These are phyloP conservation scores for Suhomyces kunorum DNA, from an alignment of 1,139 yeast genomes.

Conservation along the genomic window DNA sequence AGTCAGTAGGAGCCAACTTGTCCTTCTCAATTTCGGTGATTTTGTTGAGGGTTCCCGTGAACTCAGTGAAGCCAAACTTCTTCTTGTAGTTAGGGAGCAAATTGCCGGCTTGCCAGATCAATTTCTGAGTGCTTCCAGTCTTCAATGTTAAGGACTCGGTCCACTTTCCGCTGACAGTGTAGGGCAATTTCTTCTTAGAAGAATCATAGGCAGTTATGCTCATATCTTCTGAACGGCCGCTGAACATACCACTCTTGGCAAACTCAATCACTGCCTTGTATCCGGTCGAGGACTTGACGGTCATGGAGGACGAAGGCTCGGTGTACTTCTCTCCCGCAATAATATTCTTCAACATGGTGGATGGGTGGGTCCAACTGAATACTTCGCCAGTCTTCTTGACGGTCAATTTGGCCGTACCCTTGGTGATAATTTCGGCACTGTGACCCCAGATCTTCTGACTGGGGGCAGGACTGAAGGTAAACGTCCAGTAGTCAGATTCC, in stretches of 20 bases:
- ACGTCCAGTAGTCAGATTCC: conserved; percentile 75
- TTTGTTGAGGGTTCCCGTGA: conserved; percentile 79
- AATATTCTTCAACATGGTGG: conserved; percentile 77
- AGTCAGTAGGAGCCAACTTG: conserved; percentile 77
- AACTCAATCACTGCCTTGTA: conserved; percentile 70
- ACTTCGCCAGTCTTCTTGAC: conserved; percentile 65
- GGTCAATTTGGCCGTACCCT: conserved; percentile 63
- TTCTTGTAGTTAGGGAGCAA: conserved; percentile 58
- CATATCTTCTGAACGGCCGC: conserved; percentile 85
- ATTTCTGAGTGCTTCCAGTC: conserved; percentile 42
- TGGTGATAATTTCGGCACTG: conserved; percentile 77
- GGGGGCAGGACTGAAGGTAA: conserved; percentile 74
- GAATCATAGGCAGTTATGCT: conserved; percentile 52
- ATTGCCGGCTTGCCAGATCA: conserved; percentile 67
- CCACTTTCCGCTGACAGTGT: conserved; percentile 72
- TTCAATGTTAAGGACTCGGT: conserved; percentile 57
- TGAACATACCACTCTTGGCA: conserved; percentile 72
- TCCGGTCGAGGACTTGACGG: conserved; percentile 68
- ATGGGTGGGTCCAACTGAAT: conserved; percentile 80
- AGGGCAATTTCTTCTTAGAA: conserved; percentile 37
- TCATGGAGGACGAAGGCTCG: conserved; percentile 79
- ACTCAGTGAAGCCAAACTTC: conserved; percentile 83
- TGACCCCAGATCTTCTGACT: conserved; percentile 95
- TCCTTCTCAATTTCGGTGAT: conserved; percentile 69
- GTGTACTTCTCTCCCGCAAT: conserved; percentile 94